Evolutionary conservation across 768 basidiomycete species (phyloP).

Genomic region (Termitomyces sp.): DNA sequence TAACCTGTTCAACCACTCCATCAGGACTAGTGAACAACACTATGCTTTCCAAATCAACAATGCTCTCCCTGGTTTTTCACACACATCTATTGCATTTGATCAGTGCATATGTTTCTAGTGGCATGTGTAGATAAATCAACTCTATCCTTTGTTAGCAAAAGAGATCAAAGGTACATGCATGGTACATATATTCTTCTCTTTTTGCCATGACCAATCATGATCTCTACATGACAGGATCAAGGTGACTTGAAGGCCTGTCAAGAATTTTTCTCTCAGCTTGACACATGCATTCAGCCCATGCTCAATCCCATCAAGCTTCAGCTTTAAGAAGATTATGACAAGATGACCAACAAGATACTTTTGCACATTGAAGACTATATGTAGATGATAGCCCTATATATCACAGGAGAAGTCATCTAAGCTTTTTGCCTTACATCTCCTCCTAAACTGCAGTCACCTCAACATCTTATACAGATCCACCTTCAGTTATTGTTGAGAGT

Average conservation of each 20-base stretch:
- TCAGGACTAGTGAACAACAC: neutral
- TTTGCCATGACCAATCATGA: too few species aligned
- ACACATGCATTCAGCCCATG: neutral
- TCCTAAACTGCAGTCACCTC: neutral
- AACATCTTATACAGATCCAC: neutral
- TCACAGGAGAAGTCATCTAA: neutral
- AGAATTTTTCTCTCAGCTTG: neutral
- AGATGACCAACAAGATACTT: too few species aligned
- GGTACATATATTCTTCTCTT: too few species aligned
- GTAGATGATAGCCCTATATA: neutral
- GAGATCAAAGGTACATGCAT: too few species aligned
- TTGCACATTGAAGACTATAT: neutral
- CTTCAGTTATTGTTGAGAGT: neutral
- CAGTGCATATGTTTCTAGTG: slow-evolving; percentile 1
- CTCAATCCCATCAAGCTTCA: neutral
- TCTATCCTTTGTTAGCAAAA: neutral
- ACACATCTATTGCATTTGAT: slow-evolving; percentile 2
- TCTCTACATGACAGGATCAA: too few species aligned
- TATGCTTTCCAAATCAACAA: neutral
- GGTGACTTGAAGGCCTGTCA: neutral
- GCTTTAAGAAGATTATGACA: neutral
- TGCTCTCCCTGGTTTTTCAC: neutral
- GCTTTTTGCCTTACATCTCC: neutral
- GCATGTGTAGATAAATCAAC: slow-evolving; percentile 1
- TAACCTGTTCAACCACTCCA: neutral